Conservation (phyloP, 225 moss, liverwort and hornwort species). For the Sphagnum contortum region DNA sequence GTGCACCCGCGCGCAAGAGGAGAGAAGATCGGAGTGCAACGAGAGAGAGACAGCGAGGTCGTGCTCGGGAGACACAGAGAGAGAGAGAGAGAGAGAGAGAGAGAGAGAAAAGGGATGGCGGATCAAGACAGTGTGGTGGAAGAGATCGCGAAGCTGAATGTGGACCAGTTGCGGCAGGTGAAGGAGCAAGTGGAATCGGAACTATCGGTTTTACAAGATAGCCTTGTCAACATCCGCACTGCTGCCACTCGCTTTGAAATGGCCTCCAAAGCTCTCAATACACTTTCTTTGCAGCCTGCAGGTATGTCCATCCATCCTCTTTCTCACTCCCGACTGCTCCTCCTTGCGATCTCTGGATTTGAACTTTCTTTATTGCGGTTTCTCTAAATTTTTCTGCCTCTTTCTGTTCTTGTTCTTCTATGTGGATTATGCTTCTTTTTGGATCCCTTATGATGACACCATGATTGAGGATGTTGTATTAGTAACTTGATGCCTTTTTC, state of each 20-base stretch:
- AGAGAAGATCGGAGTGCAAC: no score
- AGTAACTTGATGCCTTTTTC: no score
- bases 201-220: conserved; percentile 69
- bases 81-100: not conserved
- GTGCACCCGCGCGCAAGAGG: no score
- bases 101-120: conserved; percentile 8
- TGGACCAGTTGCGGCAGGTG: conserved; percentile 83
- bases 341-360: no score
- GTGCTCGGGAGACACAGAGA: not conserved
- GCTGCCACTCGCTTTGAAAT: conserved; percentile 92
- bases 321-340: no score
- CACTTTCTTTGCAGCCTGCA: conserved; percentile 55
- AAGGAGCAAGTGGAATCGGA: conserved; percentile 94
- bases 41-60: not conserved
- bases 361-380: no score
- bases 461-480: no score
- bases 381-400: no score
- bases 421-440: no score
- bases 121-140: conserved; percentile 52
- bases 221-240: conserved; percentile 79
- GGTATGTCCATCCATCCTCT: conserved; percentile 17
- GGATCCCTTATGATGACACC: no score
- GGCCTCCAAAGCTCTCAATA: conserved; percentile 72
- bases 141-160: conserved; percentile 79
- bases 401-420: no score